Percentiles rank a stretch among this genome's conserved stretches.
Conservation (phyloP, 768 basidiomycete genomes). For the Suillus cothurnatus region DNA sequence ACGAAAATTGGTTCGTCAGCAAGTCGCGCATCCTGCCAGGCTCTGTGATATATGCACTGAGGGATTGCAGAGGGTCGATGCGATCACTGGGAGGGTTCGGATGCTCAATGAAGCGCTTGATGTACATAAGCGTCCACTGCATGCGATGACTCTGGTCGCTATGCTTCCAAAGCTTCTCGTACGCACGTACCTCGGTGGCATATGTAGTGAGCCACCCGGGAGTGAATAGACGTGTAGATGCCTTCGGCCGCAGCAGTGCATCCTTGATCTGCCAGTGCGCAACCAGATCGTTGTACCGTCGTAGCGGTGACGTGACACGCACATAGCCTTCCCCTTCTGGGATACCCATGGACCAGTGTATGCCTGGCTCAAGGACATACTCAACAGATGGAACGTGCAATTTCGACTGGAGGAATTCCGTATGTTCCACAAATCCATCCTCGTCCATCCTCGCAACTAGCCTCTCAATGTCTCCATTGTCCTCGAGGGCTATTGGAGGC, state of each 20-base stretch:
- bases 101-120: slow-evolving; percentile 40
- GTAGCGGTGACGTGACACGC: slow-evolving; percentile 83
- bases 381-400: slow-evolving; percentile 38
- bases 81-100: slow-evolving; percentile 19
- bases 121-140: slow-evolving; percentile 44
- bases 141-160: slow-evolving; percentile 34
- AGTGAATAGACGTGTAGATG: slow-evolving; percentile 45
- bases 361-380: slow-evolving; percentile 55
- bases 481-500: slow-evolving; percentile 32
- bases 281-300: slow-evolving; percentile 81
- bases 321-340: slow-evolving; percentile 77
- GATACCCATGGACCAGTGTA: slow-evolving; percentile 74
- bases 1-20: slow-evolving; percentile 16
- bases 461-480: slow-evolving; percentile 38
- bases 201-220: slow-evolving; percentile 47
- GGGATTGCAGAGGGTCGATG: slow-evolving; percentile 29
- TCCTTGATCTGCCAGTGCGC: slow-evolving; percentile 94
- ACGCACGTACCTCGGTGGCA: slow-evolving; percentile 37
- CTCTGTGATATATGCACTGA: slow-evolving; percentile 30
- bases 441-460: slow-evolving; percentile 52
- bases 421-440: slow-evolving; percentile 45
- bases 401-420: slow-evolving; percentile 35
- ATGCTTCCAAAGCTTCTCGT: slow-evolving; percentile 38
- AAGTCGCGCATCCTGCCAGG: slow-evolving; percentile 11
- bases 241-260: slow-evolving; percentile 49